A percentile compares a stretch with the other conserved stretches of the same genome.
Conservation (phyloP, 208 protist species). For the Leptomonas seymouri region DNA sequence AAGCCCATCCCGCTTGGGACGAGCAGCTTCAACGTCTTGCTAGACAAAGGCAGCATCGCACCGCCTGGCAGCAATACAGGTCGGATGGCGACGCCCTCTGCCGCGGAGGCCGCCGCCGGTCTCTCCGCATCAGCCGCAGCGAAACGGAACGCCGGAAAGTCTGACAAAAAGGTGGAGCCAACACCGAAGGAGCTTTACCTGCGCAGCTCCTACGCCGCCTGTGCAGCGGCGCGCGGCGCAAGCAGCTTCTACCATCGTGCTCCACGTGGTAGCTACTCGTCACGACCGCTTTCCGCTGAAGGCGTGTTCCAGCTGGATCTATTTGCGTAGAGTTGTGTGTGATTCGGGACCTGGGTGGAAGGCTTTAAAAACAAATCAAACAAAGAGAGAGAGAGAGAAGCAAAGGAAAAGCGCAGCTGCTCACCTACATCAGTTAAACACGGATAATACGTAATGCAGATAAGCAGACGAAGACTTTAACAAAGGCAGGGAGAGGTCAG, state of each 20-base stretch:
- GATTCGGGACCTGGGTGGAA: too few relatives aligned
- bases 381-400: too few relatives aligned
- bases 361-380: too few relatives aligned
- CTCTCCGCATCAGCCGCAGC: constrained; percentile 1
- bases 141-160: constrained; percentile 8
- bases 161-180: constrained; percentile 7
- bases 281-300: constrained; percentile 33
- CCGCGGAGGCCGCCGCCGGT: constrained; percentile 6
- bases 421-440: too few relatives aligned
- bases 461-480: too few relatives aligned
- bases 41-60: constrained; percentile 46
- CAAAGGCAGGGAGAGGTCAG: too few relatives aligned
- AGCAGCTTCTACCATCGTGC: constrained; percentile 1
- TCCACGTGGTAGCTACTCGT: constrained; percentile 16
- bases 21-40: constrained; percentile 92
- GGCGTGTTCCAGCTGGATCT: constrained; percentile 45
- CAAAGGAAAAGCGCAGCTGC: too few relatives aligned
- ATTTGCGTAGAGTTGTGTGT: too few relatives aligned
- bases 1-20: constrained; percentile 97
- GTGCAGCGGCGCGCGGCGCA: constrained; percentile 8
- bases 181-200: constrained; percentile 37
- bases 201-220: constrained; percentile 22
- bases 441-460: too few relatives aligned
- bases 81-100: constrained; percentile 5
- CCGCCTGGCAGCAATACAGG: constrained; percentile 26